A percentile compares a stretch with the other conserved stretches of the same genome.
phyloP scores from a whole-genome alignment of 345 rosid species.

The Aquilaria sinensis region DNA sequence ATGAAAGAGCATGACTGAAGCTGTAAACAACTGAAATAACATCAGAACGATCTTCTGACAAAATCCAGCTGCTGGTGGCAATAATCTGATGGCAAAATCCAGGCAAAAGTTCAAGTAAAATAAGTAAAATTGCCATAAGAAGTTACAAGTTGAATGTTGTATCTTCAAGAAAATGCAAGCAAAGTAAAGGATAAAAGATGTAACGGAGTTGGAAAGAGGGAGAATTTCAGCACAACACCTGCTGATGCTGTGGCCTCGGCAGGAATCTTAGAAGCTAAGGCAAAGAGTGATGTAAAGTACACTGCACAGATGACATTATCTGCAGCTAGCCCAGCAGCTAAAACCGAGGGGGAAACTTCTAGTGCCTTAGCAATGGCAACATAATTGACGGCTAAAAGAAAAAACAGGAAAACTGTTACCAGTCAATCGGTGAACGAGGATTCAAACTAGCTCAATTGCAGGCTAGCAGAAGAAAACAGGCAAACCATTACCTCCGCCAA shows the following conservation, averaged over 20 bases:
- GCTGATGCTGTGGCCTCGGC: conserved; percentile 42
- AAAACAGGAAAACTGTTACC: conserved; percentile 8
- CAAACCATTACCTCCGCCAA: conserved; percentile 57
- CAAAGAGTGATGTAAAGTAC: conserved; percentile 73
- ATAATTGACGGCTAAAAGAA: conserved; percentile 63
- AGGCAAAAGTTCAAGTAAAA: too few species aligned
- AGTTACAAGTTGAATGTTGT: neutral
- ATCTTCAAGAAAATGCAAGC: neutral
- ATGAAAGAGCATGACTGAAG: too few species aligned
- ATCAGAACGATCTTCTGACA: too few species aligned
- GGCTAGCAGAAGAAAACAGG: conserved; percentile 1
- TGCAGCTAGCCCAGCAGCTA: conserved; percentile 83
- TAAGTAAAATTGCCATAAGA: too few species aligned
- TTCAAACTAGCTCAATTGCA: neutral
- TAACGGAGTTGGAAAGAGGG: neutral
- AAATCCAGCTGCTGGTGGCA: too few species aligned
- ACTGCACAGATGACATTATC: conserved; percentile 89
- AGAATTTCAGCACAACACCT: conserved; percentile 28
- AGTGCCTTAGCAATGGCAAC: conserved; percentile 82
- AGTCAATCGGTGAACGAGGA: conserved; percentile 2
- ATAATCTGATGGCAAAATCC: too few species aligned
- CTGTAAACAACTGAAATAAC: too few species aligned
- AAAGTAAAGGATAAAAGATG: neutral
- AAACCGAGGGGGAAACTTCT: conserved; percentile 55
- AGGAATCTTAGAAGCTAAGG: conserved; percentile 70